These are phyloP conservation scores for Tetrapisispora pingtungensis DNA, from an alignment of 805 yeast species.

Conservation along the genomic window DNA sequence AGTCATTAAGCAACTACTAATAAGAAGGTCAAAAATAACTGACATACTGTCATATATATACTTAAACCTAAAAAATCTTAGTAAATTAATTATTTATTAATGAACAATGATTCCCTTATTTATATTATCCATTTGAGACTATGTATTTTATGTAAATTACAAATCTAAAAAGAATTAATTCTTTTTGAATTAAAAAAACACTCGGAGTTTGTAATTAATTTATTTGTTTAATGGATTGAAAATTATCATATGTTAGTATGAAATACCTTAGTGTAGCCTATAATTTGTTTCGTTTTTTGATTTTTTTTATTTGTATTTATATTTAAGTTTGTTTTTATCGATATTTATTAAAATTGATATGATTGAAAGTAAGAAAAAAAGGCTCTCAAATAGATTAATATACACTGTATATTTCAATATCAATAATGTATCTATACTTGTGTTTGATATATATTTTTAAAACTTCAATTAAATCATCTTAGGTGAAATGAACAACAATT, in stretches of 20 bases:
- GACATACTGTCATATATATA: no score
- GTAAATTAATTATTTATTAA: neutral
- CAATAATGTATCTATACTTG: no score
- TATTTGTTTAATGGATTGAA: neutral
- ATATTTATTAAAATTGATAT: no score
- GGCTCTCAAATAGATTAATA: no score
- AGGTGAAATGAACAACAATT: constrained; percentile 73
- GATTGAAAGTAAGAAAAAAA: neutral
- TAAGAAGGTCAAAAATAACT: no score
- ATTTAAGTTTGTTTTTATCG: no score
- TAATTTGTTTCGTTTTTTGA: neutral
- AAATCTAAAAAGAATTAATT: no score
- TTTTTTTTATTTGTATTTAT: no score
- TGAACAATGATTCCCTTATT: neutral
- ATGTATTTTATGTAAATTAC: neutral
- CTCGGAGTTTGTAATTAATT: neutral
- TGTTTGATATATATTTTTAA: no score
- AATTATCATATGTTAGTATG: neutral
- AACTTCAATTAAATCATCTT: constrained; percentile 1
- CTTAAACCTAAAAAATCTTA: neutral
- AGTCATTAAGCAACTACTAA: no score
- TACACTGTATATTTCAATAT: no score
- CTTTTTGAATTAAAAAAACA: neutral
- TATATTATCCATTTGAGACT: neutral
- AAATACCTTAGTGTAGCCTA: neutral